phyloP scores from a whole-genome alignment of 768 basidiomycete genomes.

The Lenzites betulinus region DNA sequence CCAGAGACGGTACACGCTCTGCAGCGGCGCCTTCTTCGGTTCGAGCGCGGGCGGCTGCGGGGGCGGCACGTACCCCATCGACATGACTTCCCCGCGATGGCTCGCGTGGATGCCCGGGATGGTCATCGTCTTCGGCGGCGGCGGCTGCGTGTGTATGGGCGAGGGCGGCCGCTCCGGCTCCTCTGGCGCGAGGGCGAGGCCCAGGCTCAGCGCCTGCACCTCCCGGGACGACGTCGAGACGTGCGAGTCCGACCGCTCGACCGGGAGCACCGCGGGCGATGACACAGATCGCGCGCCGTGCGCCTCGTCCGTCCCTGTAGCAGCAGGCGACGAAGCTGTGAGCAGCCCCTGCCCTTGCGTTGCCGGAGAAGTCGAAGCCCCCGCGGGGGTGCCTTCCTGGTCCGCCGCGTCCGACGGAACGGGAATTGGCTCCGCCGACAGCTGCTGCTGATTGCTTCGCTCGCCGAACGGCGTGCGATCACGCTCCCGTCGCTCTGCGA shows the following conservation, averaged over 20 bases:
- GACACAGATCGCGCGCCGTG: neutral
- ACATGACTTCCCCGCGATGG: conserved; percentile 84
- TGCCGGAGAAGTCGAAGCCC: conserved; percentile 12
- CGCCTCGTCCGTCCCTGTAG: conserved; percentile 1
- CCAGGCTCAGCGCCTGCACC: conserved; percentile 12
- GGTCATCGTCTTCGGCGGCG: conserved; percentile 75
- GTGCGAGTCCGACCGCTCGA: conserved; percentile 36
- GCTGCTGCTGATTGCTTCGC: conserved; percentile 19
- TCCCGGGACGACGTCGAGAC: conserved; percentile 20
- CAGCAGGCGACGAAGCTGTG: neutral
- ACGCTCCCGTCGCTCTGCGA: conserved; percentile 61
- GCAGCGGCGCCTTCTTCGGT: conserved; percentile 57
- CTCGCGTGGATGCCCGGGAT: conserved; percentile 88
- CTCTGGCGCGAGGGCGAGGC: conserved; percentile 26
- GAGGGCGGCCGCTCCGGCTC: conserved; percentile 38
- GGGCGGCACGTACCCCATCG: conserved; percentile 73
- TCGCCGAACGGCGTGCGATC: conserved; percentile 34
- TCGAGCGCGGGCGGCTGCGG: conserved; percentile 39
- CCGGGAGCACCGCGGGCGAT: conserved; percentile 37
- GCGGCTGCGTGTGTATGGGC: conserved; percentile 74
- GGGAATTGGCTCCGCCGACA: conserved; percentile 33
- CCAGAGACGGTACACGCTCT: conserved; percentile 76
- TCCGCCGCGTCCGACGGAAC: conserved; percentile 33
- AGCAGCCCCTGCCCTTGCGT: neutral
- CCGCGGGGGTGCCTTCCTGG: conserved; percentile 22